Evolutionary conservation across 2,329 filamentous ascomycete species (phyloP).

Genomic region (Colletotrichum godetiae): DNA sequence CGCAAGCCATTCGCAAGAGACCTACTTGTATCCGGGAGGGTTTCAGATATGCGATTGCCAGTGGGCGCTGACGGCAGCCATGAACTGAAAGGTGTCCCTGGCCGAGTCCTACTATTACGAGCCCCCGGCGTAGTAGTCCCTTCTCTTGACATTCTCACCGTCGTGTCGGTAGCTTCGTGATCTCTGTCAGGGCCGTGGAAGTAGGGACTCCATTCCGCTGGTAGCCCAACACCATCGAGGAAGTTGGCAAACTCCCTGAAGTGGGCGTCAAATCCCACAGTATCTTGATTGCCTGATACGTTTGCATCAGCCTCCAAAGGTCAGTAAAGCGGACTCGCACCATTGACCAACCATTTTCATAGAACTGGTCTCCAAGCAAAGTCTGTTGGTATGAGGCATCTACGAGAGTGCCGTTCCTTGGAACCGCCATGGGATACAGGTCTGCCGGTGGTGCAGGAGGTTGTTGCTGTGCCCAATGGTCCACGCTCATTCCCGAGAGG

Average conservation of each 20-base stretch:
- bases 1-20: neutral
- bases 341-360: slow-evolving; percentile 37
- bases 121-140: slow-evolving; percentile 29
- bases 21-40: slow-evolving; percentile 39
- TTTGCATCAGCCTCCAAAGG: neutral
- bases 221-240: slow-evolving; percentile 49
- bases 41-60: slow-evolving; percentile 41
- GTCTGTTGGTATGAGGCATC: slow-evolving; percentile 41
- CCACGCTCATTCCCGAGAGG: slow-evolving; percentile 46
- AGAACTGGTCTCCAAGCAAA: slow-evolving; percentile 40
- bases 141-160: slow-evolving; percentile 32
- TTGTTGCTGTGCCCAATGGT: slow-evolving; percentile 39
- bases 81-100: slow-evolving; percentile 49
- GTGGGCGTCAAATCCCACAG: slow-evolving; percentile 43
- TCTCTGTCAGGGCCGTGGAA: slow-evolving; percentile 43
- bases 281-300: slow-evolving; percentile 20
- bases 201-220: slow-evolving; percentile 52
- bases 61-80: slow-evolving; percentile 51
- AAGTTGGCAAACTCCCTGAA: slow-evolving; percentile 52
- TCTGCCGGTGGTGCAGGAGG: slow-evolving; percentile 6
- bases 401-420: slow-evolving; percentile 22
- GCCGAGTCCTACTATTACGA: slow-evolving; percentile 35
- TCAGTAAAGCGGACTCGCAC: neutral
- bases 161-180: slow-evolving; percentile 39
- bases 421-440: slow-evolving; percentile 24